These are phyloP conservation scores for Podila horticola DNA, from an alignment of 192 early-diverging fungal species.

Conservation along the genomic window DNA sequence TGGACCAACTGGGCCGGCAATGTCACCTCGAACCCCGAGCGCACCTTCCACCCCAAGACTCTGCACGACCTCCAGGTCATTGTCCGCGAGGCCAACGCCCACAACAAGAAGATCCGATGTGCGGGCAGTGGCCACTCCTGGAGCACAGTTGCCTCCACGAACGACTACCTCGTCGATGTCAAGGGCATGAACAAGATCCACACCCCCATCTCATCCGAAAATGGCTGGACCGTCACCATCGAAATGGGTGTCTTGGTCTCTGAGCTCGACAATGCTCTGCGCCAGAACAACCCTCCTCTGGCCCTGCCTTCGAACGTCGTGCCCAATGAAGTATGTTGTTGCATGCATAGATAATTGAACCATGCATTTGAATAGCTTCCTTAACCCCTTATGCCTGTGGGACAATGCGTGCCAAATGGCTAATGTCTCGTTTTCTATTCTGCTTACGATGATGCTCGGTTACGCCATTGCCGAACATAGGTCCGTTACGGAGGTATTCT, in stretches of 20 bases:
- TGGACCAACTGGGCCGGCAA: constrained; percentile 48
- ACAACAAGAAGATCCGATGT: constrained; percentile 49
- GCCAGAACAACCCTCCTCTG: constrained; percentile 40
- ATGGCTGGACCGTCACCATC: constrained; percentile 39
- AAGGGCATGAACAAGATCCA: constrained; percentile 45
- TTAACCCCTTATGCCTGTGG: not conserved
- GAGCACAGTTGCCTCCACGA: constrained; percentile 10
- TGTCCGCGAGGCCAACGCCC: constrained; percentile 21
- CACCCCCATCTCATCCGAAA: not conserved
- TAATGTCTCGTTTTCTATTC: not conserved
- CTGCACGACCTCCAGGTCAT: constrained; percentile 42
- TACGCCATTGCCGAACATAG: constrained; percentile 2
- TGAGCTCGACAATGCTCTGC: constrained; percentile 33
- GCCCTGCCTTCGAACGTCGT: constrained; percentile 31
- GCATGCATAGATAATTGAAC: too few species aligned
- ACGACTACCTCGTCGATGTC: constrained; percentile 38
- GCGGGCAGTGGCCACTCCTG: constrained; percentile 44
- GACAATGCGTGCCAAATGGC: not conserved
- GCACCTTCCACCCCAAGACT: constrained; percentile 40
- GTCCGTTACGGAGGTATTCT: constrained; percentile 36
- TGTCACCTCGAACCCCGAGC: constrained; percentile 17
- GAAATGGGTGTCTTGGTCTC: constrained; percentile 42
- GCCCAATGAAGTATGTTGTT: constrained; percentile 5
- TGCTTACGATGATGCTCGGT: not conserved
- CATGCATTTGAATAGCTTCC: too few species aligned